These are phyloP conservation scores for Pseudomassariella vexata DNA, from an alignment of 2,329 filamentous ascomycete genomes.

Conservation along the genomic window DNA sequence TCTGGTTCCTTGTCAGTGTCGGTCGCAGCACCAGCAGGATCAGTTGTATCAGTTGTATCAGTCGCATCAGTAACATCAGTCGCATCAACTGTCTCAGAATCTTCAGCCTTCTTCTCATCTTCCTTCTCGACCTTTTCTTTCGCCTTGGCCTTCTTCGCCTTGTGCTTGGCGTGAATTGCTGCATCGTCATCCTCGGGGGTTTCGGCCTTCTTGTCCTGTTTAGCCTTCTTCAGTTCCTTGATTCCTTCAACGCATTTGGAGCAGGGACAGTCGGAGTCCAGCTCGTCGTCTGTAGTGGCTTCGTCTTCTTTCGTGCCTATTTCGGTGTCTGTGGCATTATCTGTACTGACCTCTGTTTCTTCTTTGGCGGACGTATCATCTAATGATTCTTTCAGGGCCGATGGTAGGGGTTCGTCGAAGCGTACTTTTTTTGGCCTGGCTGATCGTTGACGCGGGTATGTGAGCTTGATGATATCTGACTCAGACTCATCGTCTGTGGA, in stretches of 20 bases:
- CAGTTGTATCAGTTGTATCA: too few relatives aligned
- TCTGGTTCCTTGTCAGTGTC: too few relatives aligned
- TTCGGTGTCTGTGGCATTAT: conserved; percentile 11
- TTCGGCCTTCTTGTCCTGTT: conserved; percentile 4
- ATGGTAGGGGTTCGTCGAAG: conserved; percentile 12
- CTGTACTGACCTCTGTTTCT: conserved; percentile 12
- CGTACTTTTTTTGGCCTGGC: conserved; percentile 18
- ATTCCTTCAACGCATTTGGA: conserved; percentile 21
- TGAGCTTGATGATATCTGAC: conserved; percentile 41
- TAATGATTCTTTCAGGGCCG: conserved; percentile 29
- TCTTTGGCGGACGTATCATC: conserved; percentile 8
- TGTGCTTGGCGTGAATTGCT: conserved; percentile 6
- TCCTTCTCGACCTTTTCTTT: conserved; percentile 2
- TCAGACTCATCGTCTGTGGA: conserved; percentile 47
- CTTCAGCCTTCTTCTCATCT: conserved; percentile 5
- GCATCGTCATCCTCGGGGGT: not conserved
- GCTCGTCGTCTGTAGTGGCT: conserved; percentile 18
- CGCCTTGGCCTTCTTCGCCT: conserved; percentile 16
- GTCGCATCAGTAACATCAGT: too few relatives aligned
- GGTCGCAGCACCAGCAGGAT: too few relatives aligned
- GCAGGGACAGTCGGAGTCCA: conserved; percentile 30
- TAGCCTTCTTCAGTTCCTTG: conserved; percentile 16
- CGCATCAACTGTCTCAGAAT: too few relatives aligned
- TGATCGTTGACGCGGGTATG: conserved; percentile 34
- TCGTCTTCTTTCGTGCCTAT: conserved; percentile 13